Evolutionary conservation across 2,329 filamentous ascomycete species (phyloP), one percentile per base, ranked within the genome.

Genomic region (Lasiodiplodia hormozganensis): DNA sequence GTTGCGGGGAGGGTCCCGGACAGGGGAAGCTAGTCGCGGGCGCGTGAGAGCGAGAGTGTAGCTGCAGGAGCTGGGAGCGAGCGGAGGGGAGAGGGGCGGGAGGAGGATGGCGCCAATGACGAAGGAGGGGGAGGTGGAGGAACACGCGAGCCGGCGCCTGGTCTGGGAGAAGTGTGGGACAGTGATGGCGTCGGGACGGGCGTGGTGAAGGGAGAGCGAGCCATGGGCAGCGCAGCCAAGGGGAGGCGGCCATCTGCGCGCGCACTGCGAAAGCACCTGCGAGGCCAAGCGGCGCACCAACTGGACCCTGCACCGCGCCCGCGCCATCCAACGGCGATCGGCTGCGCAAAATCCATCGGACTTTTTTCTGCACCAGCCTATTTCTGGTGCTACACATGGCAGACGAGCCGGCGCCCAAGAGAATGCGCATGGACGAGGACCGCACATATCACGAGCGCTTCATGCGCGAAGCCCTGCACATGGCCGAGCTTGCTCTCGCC

Each of bases 401-500:
- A 7, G 60, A 52, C 47, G 60, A 52, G 47, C 60, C 60, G 14
- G 40, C 47, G 43, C 60, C 60, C 47, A 64, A 64, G 60, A 49
- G 40, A 14, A 23, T 64, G 60, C 60, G 60, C 60, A 40, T 16
- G 16, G 43, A 52, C 43, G 60, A 64, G 28, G 25, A 51, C 25
- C 25, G 23, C 53, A 28, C 40, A 31, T 14, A 52, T 78, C 86
- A 89, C 78, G 84, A 85, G 73, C 77, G 79, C 73, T 97, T 94
- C 81, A 97, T 96, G 88, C 88, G 90, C 73, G 90, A 95, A 78
- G 94, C 94, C 70, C 86, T 97, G 73, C 86, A 89, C 73, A 96
- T 97, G 93, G 96, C 94, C 69, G 90, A 95, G 75, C 87, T 93
- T 72, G 96, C 96, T 25, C 88, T 99, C 60, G 84, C 84, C 73